Evolutionary conservation across 1,139 yeast genomes (phyloP).

Genomic region (Candida sojae): DNA sequence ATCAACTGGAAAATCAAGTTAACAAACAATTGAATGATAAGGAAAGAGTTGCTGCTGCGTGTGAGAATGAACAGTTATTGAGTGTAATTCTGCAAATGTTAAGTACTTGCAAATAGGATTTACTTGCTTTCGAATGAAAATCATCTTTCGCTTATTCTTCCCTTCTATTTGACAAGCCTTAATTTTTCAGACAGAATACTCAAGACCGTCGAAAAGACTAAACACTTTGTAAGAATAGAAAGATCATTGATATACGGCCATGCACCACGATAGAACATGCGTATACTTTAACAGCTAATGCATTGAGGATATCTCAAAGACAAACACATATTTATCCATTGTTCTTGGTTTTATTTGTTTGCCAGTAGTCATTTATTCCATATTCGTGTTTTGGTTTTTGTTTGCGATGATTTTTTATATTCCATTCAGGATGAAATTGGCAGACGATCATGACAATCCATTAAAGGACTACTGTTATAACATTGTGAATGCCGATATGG

Average conservation of each 20-base stretch:
- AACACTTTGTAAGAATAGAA: no score
- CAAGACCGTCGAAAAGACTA: constrained; percentile 22
- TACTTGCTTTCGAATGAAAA: no score
- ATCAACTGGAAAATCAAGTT: constrained; percentile 93
- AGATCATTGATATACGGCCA: constrained; percentile 52
- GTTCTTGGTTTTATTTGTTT: constrained; percentile 74
- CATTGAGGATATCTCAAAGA: constrained; percentile 57
- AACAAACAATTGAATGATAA: constrained; percentile 96
- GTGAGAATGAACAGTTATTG: constrained; percentile 91
- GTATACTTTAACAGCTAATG: no score
- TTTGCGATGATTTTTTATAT: constrained; percentile 57
- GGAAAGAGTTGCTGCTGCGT: constrained; percentile 98
- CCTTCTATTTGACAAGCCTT: no score
- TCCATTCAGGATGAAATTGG: constrained; percentile 55
- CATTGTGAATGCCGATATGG: constrained; percentile 57
- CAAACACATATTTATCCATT: constrained; percentile 66
- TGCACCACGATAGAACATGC: constrained; percentile 39
- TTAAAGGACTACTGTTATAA: constrained; percentile 61
- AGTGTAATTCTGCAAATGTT: constrained; percentile 92
- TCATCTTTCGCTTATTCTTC: no score
- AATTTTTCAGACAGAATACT: constrained; percentile 33
- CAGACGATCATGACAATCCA: constrained; percentile 31
- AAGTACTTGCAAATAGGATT: constrained; percentile 59
- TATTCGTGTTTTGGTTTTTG: constrained; percentile 62
- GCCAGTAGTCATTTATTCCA: constrained; percentile 73